Conservation (phyloP, 1,139 yeast species). For the Debaryomyces fabryi region DNA sequence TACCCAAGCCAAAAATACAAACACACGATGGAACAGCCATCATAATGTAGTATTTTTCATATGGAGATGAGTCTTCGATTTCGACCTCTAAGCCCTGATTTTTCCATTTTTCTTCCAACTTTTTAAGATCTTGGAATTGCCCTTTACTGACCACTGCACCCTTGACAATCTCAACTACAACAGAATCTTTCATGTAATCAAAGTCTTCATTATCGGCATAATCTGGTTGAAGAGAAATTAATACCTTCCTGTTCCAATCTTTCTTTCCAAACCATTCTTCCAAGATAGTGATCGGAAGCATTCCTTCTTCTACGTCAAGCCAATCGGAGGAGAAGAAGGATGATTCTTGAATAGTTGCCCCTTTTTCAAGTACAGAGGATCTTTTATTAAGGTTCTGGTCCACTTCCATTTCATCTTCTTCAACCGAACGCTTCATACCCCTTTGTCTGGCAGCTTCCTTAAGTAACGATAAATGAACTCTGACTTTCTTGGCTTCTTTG, state of each 20-base stretch:
- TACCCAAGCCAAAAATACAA: slow-evolving; percentile 56
- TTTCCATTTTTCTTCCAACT: slow-evolving; percentile 39
- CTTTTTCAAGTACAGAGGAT: slow-evolving; percentile 41
- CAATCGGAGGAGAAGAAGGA: slow-evolving; percentile 73
- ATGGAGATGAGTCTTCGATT: slow-evolving; percentile 59
- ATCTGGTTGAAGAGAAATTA: slow-evolving; percentile 74
- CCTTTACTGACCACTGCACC: slow-evolving; percentile 65
- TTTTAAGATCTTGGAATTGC: slow-evolving; percentile 54
- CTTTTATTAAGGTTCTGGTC: slow-evolving; percentile 23
- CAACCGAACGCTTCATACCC: slow-evolving; percentile 49
- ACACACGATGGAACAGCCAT: slow-evolving; percentile 74
- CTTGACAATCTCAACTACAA: slow-evolving; percentile 56
- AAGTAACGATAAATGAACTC: slow-evolving; percentile 66
- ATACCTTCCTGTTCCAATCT: slow-evolving; percentile 51
- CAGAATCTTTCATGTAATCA: slow-evolving; percentile 51
- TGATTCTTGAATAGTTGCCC: slow-evolving; percentile 40
- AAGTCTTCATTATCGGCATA: slow-evolving; percentile 66
- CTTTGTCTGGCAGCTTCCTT: slow-evolving; percentile 56
- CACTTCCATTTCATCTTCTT: slow-evolving; percentile 19
- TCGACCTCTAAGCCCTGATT: slow-evolving; percentile 46
- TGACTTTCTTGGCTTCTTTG: slow-evolving; percentile 57
- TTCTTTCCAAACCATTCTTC: slow-evolving; percentile 59
- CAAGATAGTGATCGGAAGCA: slow-evolving; percentile 58
- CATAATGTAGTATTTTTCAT: slow-evolving; percentile 67
- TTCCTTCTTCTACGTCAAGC: slow-evolving; percentile 67